These are phyloP conservation scores for Margaritispora aquatica DNA, from an alignment of 495 filamentous ascomycete species.

Conservation along the genomic window DNA sequence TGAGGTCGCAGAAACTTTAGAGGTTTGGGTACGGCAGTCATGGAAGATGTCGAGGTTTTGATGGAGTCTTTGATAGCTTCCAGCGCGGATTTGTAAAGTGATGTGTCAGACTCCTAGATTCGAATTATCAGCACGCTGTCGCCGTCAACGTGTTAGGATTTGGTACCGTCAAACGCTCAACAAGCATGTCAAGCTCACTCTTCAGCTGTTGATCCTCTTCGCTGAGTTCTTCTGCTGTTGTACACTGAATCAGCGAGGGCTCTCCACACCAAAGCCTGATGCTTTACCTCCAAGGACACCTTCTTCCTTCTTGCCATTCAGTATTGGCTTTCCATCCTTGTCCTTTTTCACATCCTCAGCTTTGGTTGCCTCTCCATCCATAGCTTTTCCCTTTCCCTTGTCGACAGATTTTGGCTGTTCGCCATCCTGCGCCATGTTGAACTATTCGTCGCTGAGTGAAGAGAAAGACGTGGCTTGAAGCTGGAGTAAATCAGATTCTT, in stretches of 20 bases:
- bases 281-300: conserved; percentile 31
- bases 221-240: conserved; percentile 74
- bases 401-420: conserved; percentile 76
- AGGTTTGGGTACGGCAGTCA: conserved; percentile 98
- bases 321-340: conserved; percentile 58
- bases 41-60: conserved; percentile 97
- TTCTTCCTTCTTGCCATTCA: conserved; percentile 67
- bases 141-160: background rate
- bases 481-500: background rate
- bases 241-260: conserved; percentile 8
- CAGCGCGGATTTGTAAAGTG: conserved; percentile 84
- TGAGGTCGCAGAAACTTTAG: conserved; percentile 97
- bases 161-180: conserved; percentile 84
- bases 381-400: conserved; percentile 93
- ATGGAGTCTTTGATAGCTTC: conserved; percentile 96
- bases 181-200: conserved; percentile 96
- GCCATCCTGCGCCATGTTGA: conserved; percentile 83
- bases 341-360: conserved; percentile 59
- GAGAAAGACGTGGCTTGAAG: background rate
- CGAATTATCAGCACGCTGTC: conserved; percentile 7
- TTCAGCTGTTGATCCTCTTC: conserved; percentile 98
- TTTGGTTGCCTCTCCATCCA: conserved; percentile 55
- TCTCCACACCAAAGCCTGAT: conserved; percentile 6
- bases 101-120: conserved; percentile 72
- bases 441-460: conserved; percentile 1